Evolutionary conservation across 2,329 filamentous ascomycete genomes (phyloP).

Genomic region (Sodiomyces alkalinus): DNA sequence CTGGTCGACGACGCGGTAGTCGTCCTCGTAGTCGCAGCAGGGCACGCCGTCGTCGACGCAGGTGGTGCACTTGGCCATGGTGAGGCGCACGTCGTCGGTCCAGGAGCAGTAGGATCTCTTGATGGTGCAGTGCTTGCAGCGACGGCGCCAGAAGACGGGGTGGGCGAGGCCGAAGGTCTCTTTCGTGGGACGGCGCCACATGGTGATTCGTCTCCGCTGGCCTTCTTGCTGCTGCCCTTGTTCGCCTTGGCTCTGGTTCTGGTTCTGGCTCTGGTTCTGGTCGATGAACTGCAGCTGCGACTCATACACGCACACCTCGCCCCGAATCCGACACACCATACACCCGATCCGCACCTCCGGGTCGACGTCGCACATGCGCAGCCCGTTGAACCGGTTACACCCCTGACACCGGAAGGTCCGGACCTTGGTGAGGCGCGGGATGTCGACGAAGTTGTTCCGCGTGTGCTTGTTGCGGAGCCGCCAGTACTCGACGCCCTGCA

Average conservation of each 20-base stretch:
- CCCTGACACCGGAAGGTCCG: conserved; percentile 3
- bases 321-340: conserved; percentile 1
- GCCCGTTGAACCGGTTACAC: conserved; percentile 1
- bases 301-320: conserved; percentile 2
- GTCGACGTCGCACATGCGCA: conserved; percentile 7
- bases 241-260: too few species aligned
- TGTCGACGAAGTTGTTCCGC: conserved; percentile 3
- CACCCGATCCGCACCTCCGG: conserved; percentile 5
- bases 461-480: conserved; percentile 5
- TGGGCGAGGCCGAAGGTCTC: conserved; percentile 3
- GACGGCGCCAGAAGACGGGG: conserved; percentile 7
- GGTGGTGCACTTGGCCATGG: background rate
- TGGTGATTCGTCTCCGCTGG: too few species aligned
- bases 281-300: too few species aligned
- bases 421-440: background rate
- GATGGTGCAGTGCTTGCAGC: conserved; percentile 10
- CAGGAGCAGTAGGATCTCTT: conserved; percentile 3
- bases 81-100: background rate
- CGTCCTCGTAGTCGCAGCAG: conserved; percentile 1
- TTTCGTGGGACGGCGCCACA: conserved; percentile 5
- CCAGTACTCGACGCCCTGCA: conserved; percentile 4
- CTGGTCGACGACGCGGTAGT: background rate
- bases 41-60: background rate
- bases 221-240: conserved; percentile 1
- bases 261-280: too few species aligned